Evolutionary conservation across 192 early-diverging fungal genomes (phyloP), one percentile per base, ranked within the genome.

Genomic region (Chytriomyces sp.): DNA sequence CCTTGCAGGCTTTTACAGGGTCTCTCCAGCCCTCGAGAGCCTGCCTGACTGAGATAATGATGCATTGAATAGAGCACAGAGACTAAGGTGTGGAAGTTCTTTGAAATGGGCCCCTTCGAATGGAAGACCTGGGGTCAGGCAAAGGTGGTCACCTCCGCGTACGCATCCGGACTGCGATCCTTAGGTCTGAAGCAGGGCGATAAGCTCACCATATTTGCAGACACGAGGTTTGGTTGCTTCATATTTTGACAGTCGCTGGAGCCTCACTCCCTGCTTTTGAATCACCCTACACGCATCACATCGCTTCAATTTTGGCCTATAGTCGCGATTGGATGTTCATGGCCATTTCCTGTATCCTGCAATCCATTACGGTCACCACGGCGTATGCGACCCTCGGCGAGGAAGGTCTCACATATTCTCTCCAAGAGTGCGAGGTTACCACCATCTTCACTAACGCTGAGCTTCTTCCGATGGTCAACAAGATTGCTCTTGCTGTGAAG

Each of bases 41-140:
- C 34, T 33, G 3, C 33, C 17, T 19, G 19, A 2, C 25, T 12
- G 30, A 40, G 36, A 52, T 12, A 4, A 52, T 33, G 30, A 12
- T 55, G 65, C 33, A 19, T 39, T 2, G 33, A 28, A 0, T 31
- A 55, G 30, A 36, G 52, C 6, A n/a, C 55, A 8, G 85, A 90
- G 70, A 90, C 74, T 62, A 94, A 96, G 77, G 86, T 59, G 33
- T 93, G 91, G 92, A 91, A 85, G 64, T 93, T 85, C 75, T 91
- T 91, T 75, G 84, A 90, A 75, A 82, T 96, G 61, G 84, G 88
- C 17, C 78, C 75, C 26, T 97, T 89, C 83, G 71, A 86, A 69
- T 98, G 92, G 88, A 77, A 92, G 74, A 93, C 90, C 59, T 95
- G 92, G 68, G 77, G 76, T 25, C 89, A 96, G 49, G 91, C 68